These are phyloP conservation scores for Plenodomus tracheiphilus DNA, from an alignment of 2,329 filamentous ascomycete species.

Conservation along the genomic window DNA sequence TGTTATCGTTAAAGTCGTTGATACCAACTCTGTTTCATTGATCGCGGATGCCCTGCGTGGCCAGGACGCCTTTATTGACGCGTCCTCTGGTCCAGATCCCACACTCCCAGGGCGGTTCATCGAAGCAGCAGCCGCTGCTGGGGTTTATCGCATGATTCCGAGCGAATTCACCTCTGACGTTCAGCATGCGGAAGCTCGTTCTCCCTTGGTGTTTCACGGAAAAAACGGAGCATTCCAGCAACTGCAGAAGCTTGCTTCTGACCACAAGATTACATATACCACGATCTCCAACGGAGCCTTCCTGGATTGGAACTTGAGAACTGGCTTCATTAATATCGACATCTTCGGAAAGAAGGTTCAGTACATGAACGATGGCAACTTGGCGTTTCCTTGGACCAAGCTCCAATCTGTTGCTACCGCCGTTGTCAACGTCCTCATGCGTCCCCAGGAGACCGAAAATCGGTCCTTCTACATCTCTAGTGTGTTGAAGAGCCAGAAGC, in stretches of 20 bases:
- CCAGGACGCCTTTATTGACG: constrained; percentile 57
- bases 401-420: constrained; percentile 5
- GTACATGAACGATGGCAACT: constrained; percentile 9
- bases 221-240: constrained; percentile 12
- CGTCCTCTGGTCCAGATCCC: constrained; percentile 45
- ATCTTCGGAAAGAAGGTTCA: constrained; percentile 6
- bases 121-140: constrained; percentile 14
- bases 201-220: constrained; percentile 7
- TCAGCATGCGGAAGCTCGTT: constrained; percentile 7
- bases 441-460: constrained; percentile 9
- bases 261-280: constrained; percentile 11
- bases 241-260: constrained; percentile 5
- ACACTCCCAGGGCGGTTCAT: constrained; percentile 43
- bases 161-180: constrained; percentile 13
- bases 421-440: constrained; percentile 4
- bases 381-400: constrained; percentile 5
- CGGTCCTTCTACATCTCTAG: constrained; percentile 11
- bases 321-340: constrained; percentile 10
- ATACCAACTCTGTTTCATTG: neutral
- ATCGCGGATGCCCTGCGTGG: constrained; percentile 48
- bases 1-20: neutral
- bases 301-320: constrained; percentile 11
- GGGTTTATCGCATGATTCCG: constrained; percentile 12
- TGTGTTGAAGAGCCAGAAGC: constrained; percentile 8
- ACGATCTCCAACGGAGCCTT: constrained; percentile 12